These are phyloP conservation scores for Teratosphaeria destructans DNA, from an alignment of 2,329 filamentous ascomycete species.

Conservation along the genomic window DNA sequence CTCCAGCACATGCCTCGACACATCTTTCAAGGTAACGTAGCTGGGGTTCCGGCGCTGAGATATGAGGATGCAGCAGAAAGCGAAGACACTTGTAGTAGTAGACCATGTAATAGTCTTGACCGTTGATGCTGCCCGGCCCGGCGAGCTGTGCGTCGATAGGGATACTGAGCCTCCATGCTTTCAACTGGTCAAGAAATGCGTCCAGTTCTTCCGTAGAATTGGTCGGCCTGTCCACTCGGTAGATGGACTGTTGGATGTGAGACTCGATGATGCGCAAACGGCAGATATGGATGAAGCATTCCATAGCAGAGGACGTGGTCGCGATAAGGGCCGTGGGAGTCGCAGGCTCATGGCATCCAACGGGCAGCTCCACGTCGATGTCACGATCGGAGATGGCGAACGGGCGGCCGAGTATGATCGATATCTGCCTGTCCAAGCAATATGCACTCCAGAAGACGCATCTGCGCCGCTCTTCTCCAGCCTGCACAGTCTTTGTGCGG, in stretches of 20 bases:
- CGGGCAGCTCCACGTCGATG: constrained; percentile 16
- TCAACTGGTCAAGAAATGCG: constrained; percentile 1
- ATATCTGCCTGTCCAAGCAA: constrained; percentile 26
- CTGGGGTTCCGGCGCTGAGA: neutral
- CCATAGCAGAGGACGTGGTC: neutral
- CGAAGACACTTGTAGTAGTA: neutral
- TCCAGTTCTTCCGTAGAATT: constrained; percentile 2
- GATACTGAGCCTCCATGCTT: constrained; percentile 4
- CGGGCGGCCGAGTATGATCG: constrained; percentile 25
- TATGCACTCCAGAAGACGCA: constrained; percentile 29
- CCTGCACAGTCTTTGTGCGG: neutral
- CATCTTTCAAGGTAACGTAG: neutral
- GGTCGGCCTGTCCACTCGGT: constrained; percentile 8
- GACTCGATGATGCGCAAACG: constrained; percentile 10
- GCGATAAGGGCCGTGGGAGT: neutral
- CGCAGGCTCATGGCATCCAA: neutral
- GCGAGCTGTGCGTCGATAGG: constrained; percentile 1
- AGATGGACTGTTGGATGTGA: constrained; percentile 10
- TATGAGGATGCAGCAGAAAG: neutral
- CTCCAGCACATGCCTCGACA: constrained; percentile 21
- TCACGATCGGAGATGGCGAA: constrained; percentile 27
- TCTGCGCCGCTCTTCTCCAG: constrained; percentile 2
- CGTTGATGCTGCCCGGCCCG: neutral
- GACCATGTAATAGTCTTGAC: constrained; percentile 1
- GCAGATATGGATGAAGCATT: constrained; percentile 14